Evolutionary conservation across 257 asterid genomes (phyloP).

Genomic region (Solanum lignicaule): DNA sequence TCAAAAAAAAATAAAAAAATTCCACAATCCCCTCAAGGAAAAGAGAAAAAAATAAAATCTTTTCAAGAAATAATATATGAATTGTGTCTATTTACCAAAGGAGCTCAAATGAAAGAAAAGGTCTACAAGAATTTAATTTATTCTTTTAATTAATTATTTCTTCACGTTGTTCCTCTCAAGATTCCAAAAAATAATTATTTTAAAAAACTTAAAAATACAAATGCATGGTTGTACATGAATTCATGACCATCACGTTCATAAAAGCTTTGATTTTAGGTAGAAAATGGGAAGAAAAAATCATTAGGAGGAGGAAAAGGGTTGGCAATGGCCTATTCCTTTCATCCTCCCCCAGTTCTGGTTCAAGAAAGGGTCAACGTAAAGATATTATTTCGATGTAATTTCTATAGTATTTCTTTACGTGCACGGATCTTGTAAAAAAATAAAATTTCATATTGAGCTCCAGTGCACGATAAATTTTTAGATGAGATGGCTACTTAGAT

Average conservation of each 20-base stretch:
- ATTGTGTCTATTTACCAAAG: neutral
- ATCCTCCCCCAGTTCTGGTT: conserved; percentile 1
- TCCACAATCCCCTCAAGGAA: neutral
- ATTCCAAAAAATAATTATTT: neutral
- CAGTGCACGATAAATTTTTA: neutral
- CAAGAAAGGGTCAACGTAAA: conserved; percentile 5
- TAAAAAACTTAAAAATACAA: neutral
- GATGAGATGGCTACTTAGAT: neutral
- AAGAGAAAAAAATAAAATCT: neutral
- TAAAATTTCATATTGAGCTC: neutral
- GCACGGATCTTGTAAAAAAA: neutral
- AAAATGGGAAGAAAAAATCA: neutral
- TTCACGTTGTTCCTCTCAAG: neutral
- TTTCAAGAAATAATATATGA: neutral
- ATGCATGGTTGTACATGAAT: neutral
- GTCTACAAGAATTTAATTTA: neutral
- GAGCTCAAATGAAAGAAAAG: neutral
- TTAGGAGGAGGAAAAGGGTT: conserved; percentile 3
- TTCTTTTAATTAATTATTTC: neutral
- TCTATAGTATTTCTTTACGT: neutral
- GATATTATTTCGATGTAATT: neutral
- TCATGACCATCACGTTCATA: neutral
- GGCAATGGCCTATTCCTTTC: conserved; percentile 1
- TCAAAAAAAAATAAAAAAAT: neutral
- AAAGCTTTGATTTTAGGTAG: neutral